Evolutionary conservation across 331 rosid species (phyloP).

Genomic region (Rhamnella rubrinervis): DNA sequence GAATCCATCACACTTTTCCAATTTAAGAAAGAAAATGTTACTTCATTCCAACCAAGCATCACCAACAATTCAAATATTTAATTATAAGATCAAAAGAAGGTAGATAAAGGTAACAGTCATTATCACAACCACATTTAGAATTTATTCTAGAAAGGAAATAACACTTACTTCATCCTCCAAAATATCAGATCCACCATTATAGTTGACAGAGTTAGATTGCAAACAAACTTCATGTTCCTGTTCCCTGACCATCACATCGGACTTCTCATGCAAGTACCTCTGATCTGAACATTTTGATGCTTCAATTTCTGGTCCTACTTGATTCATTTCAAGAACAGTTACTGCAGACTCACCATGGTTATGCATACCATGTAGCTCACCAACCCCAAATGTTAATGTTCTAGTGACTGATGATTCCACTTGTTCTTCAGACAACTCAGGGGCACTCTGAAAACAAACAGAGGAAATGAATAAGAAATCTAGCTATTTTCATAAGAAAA

Average conservation of each 20-base stretch:
- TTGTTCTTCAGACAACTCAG: constrained; percentile 14
- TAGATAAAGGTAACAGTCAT: neutral
- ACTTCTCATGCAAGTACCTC: constrained; percentile 6
- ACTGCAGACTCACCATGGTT: neutral
- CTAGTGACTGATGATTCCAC: constrained; percentile 9
- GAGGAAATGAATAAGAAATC: constrained; percentile 16
- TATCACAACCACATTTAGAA: neutral
- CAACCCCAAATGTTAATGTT: constrained; percentile 8
- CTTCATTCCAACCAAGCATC: too few species aligned
- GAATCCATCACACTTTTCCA: too few species aligned
- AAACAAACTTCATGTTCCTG: constrained; percentile 4
- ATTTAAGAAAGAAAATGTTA: too few species aligned
- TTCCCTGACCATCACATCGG: neutral
- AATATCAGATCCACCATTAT: neutral
- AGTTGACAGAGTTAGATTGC: constrained; percentile 2
- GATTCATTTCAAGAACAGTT: constrained; percentile 11
- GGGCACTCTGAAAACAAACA: constrained; percentile 7
- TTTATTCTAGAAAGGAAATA: constrained; percentile 15
- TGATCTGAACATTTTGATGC: constrained; percentile 3
- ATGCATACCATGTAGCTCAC: constrained; percentile 2
- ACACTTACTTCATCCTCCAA: constrained; percentile 33
- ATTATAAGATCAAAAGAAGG: neutral
- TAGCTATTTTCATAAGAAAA: neutral
- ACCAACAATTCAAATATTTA: neutral
- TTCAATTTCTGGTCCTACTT: constrained; percentile 3